Base-by-base conservation (phyloP, 73 alveolate genomes). In the Paramecium caudatum region DNA sequence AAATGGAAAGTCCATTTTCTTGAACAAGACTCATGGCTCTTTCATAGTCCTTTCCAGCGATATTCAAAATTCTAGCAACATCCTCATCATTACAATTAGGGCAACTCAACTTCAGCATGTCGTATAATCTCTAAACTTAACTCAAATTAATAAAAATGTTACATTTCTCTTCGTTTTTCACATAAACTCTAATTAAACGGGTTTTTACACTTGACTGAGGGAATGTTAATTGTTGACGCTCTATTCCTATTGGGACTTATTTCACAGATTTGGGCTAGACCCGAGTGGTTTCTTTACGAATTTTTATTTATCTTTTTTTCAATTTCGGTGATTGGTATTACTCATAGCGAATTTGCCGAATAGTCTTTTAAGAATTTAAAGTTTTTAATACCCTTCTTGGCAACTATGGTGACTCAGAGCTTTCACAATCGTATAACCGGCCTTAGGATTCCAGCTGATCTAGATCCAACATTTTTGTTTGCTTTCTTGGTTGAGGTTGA, bases 21-120 rank as follows among this genome's bases (percentile, higher is more conserved):
- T 74, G 15, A 74, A 74, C 88, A 8, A 74, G 32, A n/a, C 43
- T 37, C 43, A 39, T 41, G 4, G 88, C 88, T 74, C 32, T 36
- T 37, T 74, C 62, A 23, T 74, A 74, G 2, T 45, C 49, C 43
- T 74, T 74, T 15, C 88, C 88, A 41, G 88, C 55, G 19, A 74
- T 36, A 15, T 74, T 74, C 17, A 74, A 41, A 21, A 74, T 37
- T 43, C 88, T 74, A 34, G 55, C 88, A 10, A 74, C 88, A 21
- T 74, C 88, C 32, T 74, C 88, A 43, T 74, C 88, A 74, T 74
- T 74, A 15, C 68, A 45, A 27, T 74, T 37, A 41, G 88, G 88
- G 43, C 17, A 74, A 74, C 15, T 27, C 47, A 41, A 41, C 43
- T 36, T 15, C 46, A 74, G 47, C 9, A 27, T 41, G 15, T 74